Percentiles rank a stretch among this genome's conserved stretches.
Conservation (phyloP, 495 filamentous ascomycete species). For the Lasiosphaeria hispida region DNA sequence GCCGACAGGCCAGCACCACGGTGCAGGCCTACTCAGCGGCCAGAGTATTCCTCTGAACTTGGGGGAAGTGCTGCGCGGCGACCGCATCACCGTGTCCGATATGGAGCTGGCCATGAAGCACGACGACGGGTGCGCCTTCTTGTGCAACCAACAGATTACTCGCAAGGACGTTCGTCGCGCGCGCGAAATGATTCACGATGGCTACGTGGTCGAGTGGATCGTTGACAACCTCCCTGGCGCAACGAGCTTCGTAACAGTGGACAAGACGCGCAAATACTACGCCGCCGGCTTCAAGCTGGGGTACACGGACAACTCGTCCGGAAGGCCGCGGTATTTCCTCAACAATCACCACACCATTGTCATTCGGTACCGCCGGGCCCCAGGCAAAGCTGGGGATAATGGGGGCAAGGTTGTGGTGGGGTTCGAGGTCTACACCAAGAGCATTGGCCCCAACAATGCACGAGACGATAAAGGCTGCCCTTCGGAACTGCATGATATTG, state of each 20-base stretch:
- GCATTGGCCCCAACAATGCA: constrained; percentile 63
- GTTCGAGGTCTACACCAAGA: constrained; percentile 92
- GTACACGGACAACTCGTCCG: constrained; percentile 65
- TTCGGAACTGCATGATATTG: constrained; percentile 57
- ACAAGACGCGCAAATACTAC: constrained; percentile 87
- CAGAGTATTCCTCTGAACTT: constrained; percentile 83
- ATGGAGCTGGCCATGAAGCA: constrained; percentile 80
- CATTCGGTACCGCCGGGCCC: constrained; percentile 75
- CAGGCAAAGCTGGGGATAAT: constrained; percentile 62
- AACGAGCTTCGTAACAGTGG: constrained; percentile 87
- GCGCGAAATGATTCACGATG: constrained; percentile 70
- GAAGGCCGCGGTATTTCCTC: constrained; percentile 69
- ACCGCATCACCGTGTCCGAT: constrained; percentile 86
- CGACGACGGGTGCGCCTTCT: constrained; percentile 70
- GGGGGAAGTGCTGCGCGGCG: constrained; percentile 89
- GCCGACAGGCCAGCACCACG: constrained; percentile 67
- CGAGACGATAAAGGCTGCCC: constrained; percentile 62
- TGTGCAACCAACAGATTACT: constrained; percentile 69
- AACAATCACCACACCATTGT: constrained; percentile 92
- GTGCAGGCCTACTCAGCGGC: constrained; percentile 72
- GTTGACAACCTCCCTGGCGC: constrained; percentile 93
- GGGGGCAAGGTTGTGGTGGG: constrained; percentile 84
- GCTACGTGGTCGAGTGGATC: constrained; percentile 94
- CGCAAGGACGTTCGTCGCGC: constrained; percentile 67
- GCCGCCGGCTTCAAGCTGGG: constrained; percentile 94